These are phyloP conservation scores for Kluyveromyces marxianus DNA, from an alignment of 1,139 yeast species.

Conservation along the genomic window DNA sequence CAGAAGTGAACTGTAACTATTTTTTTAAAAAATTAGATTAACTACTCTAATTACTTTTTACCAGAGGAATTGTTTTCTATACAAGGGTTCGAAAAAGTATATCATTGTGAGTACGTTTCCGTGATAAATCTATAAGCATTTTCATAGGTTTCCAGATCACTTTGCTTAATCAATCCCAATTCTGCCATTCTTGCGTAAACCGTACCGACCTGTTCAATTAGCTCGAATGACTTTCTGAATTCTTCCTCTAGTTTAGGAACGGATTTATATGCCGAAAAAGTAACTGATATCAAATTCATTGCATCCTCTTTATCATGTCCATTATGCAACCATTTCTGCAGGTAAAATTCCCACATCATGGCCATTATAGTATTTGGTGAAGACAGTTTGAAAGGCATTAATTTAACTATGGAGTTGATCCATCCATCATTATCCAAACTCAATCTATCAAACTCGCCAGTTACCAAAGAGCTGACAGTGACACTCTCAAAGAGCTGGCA, in stretches of 20 bases:
- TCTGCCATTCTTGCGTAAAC: constrained; percentile 6
- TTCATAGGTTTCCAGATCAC: constrained; percentile 5
- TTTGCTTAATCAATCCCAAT: constrained; percentile 2
- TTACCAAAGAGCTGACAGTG: constrained; percentile 45
- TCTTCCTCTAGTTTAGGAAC: constrained; percentile 25
- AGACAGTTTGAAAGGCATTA: constrained; percentile 48
- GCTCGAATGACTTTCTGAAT: constrained; percentile 19
- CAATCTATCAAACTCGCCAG: constrained; percentile 42
- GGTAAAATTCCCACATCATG: constrained; percentile 30
- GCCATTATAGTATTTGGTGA: constrained; percentile 31
- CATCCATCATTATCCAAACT: constrained; percentile 41
- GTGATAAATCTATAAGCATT: constrained; percentile 4
- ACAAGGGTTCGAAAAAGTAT: not conserved
- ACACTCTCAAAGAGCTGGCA: constrained; percentile 51
- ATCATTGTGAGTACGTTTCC: constrained; percentile 2
- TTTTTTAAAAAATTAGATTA: no score
- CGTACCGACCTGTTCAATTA: constrained; percentile 13
- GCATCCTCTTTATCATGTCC: constrained; percentile 28
- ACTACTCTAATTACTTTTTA: not conserved
- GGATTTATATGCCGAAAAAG: constrained; percentile 25
- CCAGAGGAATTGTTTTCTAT: not conserved
- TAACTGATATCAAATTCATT: constrained; percentile 21
- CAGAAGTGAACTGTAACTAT: no score
- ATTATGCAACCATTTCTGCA: constrained; percentile 28
- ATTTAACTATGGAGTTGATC: constrained; percentile 43